Base-by-base conservation (phyloP, 805 yeast species). In the Candida railenensis region DNA sequence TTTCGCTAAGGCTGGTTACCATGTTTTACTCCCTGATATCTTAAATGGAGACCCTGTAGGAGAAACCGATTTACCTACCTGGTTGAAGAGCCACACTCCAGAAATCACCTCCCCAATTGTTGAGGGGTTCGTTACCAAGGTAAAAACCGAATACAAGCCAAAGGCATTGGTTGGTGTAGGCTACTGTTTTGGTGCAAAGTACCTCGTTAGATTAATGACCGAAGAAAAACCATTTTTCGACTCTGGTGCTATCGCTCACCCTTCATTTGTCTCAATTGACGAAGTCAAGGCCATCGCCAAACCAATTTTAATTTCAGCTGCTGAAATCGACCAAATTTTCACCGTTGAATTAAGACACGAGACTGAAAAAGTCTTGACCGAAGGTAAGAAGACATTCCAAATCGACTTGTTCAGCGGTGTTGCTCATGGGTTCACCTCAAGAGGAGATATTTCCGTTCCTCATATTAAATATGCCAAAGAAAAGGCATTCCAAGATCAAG, bases 181-280 rank as follows among this genome's bases (percentile, higher is more conserved):
- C 20, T 82, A 89, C 71, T 89, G 97, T 68, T 89, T 73, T 53
- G 97, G 97, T 61, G 96, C 89, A 36, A 86, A 83, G 64, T 82
- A 71, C 54, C 81, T 78, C 30, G 55, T 86, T 47, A 81, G 76
- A 49, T 77, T 82, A 47, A 62, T 80, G 25, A 20, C 7, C 19
- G 62, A 73, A 4, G 57, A 57, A 22, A 73, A 63, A 37, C 68
- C 67, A 15, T 44, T 46, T 12, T 56, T 61, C 8, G 62, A 60
- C 45, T 67, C 75, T 15, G 89, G 79, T 56, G 95, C 92, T 14
- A 65, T 80, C 51, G 94, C 94, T 7, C 97, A 91, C 66, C 97
- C 97, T 4, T 85, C 95, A 2, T 76, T 85, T 50, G 83, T 87
- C 14, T 49, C 74, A 11, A 74, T 76, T 30, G 90, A 81, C 34